Evolutionary conservation across 179 eudicot species (phyloP).

Genomic region (Patellifolia procumbens): DNA sequence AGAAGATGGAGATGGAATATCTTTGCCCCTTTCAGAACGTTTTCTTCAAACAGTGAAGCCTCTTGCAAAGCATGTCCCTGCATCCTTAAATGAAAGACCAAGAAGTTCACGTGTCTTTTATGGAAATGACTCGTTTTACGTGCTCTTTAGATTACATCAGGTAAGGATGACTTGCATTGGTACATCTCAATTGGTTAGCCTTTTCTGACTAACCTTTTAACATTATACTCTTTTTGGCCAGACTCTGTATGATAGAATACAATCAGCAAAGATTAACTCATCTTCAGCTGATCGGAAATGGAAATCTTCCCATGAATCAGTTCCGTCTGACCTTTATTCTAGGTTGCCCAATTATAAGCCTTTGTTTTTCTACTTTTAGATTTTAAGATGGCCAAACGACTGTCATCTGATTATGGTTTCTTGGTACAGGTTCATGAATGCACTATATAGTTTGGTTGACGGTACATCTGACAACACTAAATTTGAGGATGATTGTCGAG

Average conservation of each 20-base stretch:
- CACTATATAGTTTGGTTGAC: conserved; percentile 72
- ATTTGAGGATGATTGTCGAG: conserved; percentile 95
- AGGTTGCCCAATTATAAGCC: conserved; percentile 44
- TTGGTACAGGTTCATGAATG: conserved; percentile 64
- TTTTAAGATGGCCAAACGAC: neutral
- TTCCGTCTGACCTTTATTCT: conserved; percentile 60
- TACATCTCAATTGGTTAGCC: conserved; percentile 12
- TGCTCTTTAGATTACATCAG: conserved; percentile 86
- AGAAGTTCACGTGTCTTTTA: conserved; percentile 62
- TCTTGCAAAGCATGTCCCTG: conserved; percentile 52
- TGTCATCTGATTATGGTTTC: conserved; percentile 15
- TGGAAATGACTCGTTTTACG: conserved; percentile 84
- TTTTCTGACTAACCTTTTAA: conserved; percentile 12
- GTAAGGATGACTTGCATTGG: conserved; percentile 41
- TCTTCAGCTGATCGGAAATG: conserved; percentile 60
- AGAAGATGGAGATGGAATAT: conserved; percentile 56
- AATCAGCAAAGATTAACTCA: conserved; percentile 67
- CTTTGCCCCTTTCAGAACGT: conserved; percentile 50
- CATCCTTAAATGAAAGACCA: conserved; percentile 36
- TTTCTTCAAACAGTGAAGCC: conserved; percentile 66
- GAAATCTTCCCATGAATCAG: conserved; percentile 58
- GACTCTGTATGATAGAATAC: conserved; percentile 83
- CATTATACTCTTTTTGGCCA: conserved; percentile 27
- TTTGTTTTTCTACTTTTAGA: conserved; percentile 12
- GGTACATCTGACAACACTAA: conserved; percentile 84